Conservation (phyloP, 2,329 filamentous ascomycete genomes). For the Albifimbria verrucaria region DNA sequence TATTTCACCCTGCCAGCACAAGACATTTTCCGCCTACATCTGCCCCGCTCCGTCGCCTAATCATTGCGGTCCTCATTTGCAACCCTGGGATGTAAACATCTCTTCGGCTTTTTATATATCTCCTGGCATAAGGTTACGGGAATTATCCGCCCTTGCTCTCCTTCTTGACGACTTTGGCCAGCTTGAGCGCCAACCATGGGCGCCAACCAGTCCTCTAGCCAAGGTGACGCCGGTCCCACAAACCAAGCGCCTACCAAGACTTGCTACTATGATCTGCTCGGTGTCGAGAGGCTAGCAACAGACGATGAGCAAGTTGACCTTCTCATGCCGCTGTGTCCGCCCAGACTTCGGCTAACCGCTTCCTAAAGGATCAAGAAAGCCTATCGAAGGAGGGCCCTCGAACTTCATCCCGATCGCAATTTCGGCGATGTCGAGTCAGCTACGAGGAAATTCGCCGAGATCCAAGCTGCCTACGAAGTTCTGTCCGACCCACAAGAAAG, state of each 20-base stretch:
- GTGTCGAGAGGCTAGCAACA: slow-evolving; percentile 66
- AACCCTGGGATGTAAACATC: too few relatives aligned
- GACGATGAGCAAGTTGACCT: slow-evolving; percentile 78
- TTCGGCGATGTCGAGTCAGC: slow-evolving; percentile 79
- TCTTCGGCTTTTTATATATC: too few relatives aligned
- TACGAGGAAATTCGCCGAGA: slow-evolving; percentile 82
- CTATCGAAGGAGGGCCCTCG: slow-evolving; percentile 85
- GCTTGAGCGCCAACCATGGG: slow-evolving; percentile 47
- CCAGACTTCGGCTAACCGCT: slow-evolving; percentile 10
- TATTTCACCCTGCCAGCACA: too few relatives aligned
- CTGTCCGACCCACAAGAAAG: slow-evolving; percentile 93
- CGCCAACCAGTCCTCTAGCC: slow-evolving; percentile 50
- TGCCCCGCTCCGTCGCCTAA: too few relatives aligned
- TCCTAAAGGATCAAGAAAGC: slow-evolving; percentile 80
- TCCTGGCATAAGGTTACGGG: too few relatives aligned
- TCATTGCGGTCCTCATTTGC: too few relatives aligned
- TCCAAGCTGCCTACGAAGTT: slow-evolving; percentile 93
- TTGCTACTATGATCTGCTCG: slow-evolving; percentile 84
- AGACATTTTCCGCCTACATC: too few relatives aligned
- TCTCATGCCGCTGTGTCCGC: not conserved
- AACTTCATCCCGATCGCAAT: slow-evolving; percentile 94
- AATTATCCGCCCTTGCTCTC: too few relatives aligned
- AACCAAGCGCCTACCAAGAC: slow-evolving; percentile 52
- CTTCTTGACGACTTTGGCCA: too few relatives aligned
- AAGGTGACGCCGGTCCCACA: slow-evolving; percentile 24